Base-by-base conservation (phyloP, 306 rosid species). In the Lagenaria siceraria region DNA sequence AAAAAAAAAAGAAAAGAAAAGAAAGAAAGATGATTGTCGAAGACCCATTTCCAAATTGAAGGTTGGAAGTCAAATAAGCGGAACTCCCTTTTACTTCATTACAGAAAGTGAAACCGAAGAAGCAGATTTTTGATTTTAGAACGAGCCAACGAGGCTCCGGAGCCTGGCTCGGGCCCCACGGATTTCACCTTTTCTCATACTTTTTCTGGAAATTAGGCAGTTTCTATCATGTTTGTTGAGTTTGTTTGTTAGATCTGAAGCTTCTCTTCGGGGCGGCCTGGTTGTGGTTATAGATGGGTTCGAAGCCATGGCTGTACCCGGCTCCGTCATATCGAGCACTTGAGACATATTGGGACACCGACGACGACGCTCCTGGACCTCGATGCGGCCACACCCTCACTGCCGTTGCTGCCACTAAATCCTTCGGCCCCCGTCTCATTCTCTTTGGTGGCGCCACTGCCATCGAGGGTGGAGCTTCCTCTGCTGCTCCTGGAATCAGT, bases 371-470 rank as follows among this genome's bases (percentile, higher is more conserved):
- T 0, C 99, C 99, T 43, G 99, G 99, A 7, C 98, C 99, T 38
- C 97, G 99, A 19, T 92, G 98, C 55, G 87, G 48, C 10, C 99
- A 96, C 83, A 92, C 98, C 0, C 94, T 96, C 76, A 96, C 99
- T 11, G 90, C 94, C 79, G 93, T 96, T 13, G 98, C 97, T 18
- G 85, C 99, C 82, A 88, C 96, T 52, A 92, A 92, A 84, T 77
- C 97, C 0, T 89, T 79, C 2, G 99, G 99, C 15, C 91, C 98
- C 0, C 92, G 97, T 7, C 87, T 96, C 63, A 96, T 96, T 82
- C 90, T 96, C 21, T 96, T 96, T 18, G 98, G 99, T 12, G 99
- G 98, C 19, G 90, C 98, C 81, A 96, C 99, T 27, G 99, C 99
- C 82, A 91, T 96, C 75, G 99, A 96, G 83, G 98, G 98, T 84